Evolutionary conservation across 306 rosid genomes (phyloP), one percentile per base, ranked within the genome.

Genomic region (Begonia fuchsioides): DNA sequence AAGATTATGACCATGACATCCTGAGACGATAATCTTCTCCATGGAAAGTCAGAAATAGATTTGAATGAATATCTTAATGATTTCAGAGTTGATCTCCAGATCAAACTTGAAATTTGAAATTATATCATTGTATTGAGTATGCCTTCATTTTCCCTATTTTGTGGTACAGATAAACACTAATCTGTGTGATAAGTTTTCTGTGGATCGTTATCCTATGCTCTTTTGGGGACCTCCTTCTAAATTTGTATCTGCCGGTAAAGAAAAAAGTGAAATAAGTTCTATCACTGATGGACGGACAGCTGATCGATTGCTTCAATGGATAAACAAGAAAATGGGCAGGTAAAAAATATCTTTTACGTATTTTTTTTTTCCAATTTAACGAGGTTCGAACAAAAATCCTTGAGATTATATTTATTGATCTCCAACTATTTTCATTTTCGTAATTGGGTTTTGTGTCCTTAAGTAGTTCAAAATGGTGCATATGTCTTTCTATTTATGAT

Each of bases 81-180:
- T 26, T 26, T 26, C 32, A 26, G 32, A 26, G 6, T 26, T 17
- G 13, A 35, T 50, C 54, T 17, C 8, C 17, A 12, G 47, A 15
- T 49, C 5, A 11, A 44, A 15, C 3, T 40, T 49, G 2, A 49
- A 55, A 10, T 26, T 5, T 43, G 45, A 55, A 18, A 12, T 13
- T 43, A 13, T 67, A 61, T 57, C 56, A 63, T 57, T 45, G 65
- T 55, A 54, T 20, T 64, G 78, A 63, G 63, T 70, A 69, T 49
- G 73, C 55, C 51, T 69, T 57, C 58, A 51, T 19, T 68, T 67
- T 59, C 63, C 71, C 75, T 79, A 60, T 76, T 66, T 79, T 95
- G 77, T 87, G 85, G 95, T 78, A 82, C 98, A 90, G 98, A 75
- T 85, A 63, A 90, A 90, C 62, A 73, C 73, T 58, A 73, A 85